Evolutionary conservation across 1,284 basidiomycete genomes (phyloP).

Genomic region (Blastosporella zonata): DNA sequence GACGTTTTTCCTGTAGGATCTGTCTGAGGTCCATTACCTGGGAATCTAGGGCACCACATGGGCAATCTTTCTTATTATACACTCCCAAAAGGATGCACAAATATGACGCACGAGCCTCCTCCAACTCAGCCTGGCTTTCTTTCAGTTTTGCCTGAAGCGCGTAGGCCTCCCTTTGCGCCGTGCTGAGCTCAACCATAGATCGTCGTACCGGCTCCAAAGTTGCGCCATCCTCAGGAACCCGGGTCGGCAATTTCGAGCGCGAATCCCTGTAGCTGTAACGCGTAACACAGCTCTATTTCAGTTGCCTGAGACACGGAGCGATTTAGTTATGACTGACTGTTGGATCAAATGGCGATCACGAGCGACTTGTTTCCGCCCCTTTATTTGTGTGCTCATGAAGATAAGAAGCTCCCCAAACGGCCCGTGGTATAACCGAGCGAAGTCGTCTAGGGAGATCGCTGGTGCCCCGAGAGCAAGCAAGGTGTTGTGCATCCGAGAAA

Average conservation of each 20-base stretch:
- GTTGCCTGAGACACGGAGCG: neutral
- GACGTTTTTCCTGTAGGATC: conserved; percentile 18
- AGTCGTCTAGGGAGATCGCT: conserved; percentile 21
- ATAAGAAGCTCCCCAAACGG: conserved; percentile 22
- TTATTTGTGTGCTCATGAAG: conserved; percentile 24
- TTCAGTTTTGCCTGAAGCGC: conserved; percentile 14
- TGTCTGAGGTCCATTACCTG: conserved; percentile 12
- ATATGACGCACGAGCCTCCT: conserved; percentile 16
- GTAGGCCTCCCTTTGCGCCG: conserved; percentile 15
- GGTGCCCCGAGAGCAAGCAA: conserved; percentile 24
- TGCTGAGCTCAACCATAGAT: conserved; percentile 12
- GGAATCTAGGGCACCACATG: conserved; percentile 3
- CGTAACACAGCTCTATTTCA: neutral
- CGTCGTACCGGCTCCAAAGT: conserved; percentile 10
- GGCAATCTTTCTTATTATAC: neutral
- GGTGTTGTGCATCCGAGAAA: conserved; percentile 10
- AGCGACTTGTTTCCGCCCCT: conserved; percentile 21
- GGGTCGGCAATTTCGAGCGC: neutral
- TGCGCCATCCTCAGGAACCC: neutral
- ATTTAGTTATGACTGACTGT: conserved; percentile 11
- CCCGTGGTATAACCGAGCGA: conserved; percentile 22
- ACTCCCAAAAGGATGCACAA: neutral
- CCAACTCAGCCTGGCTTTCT: conserved; percentile 11
- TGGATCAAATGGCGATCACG: conserved; percentile 16
- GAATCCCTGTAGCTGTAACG: conserved; percentile 1